phyloP scores from a whole-genome alignment of 129 eudicot species.

The Daucus carota region DNA sequence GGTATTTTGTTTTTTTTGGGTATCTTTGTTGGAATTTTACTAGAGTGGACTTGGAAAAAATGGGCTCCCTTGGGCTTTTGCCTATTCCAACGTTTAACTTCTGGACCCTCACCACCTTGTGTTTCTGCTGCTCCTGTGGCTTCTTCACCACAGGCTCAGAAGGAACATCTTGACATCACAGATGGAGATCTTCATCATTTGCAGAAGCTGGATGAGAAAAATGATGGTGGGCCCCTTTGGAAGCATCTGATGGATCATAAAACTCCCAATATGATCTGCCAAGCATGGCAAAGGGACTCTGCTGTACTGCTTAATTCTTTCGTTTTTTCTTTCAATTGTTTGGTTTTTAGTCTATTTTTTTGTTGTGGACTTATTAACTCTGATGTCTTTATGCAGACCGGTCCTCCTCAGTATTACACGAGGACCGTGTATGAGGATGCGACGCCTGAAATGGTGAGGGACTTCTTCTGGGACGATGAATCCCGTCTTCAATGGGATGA shows the following conservation, averaged over 20 bases:
- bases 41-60: too few species aligned
- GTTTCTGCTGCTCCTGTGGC: neutral
- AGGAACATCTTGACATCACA: constrained; percentile 38
- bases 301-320: constrained; percentile 38
- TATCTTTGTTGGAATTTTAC: too few species aligned
- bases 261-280: constrained; percentile 55
- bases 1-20: too few species aligned
- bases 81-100: too few species aligned
- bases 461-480: constrained; percentile 95
- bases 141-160: constrained; percentile 25
- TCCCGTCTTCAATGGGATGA: constrained; percentile 78
- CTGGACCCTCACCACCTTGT: too few species aligned
- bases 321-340: neutral
- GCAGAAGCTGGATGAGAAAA: constrained; percentile 63
- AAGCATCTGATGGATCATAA: constrained; percentile 78
- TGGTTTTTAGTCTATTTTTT: neutral
- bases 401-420: constrained; percentile 93
- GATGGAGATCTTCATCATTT: constrained; percentile 54
- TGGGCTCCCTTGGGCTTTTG: too few species aligned
- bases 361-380: neutral
- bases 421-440: constrained; percentile 78
- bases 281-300: constrained; percentile 87
- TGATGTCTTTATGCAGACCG: constrained; percentile 33
- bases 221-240: constrained; percentile 92
- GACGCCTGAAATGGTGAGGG: constrained; percentile 68